Evolutionary conservation across 805 yeast species (phyloP), one percentile per base, ranked within the genome.

Genomic region (Teunomyces panamensis): DNA sequence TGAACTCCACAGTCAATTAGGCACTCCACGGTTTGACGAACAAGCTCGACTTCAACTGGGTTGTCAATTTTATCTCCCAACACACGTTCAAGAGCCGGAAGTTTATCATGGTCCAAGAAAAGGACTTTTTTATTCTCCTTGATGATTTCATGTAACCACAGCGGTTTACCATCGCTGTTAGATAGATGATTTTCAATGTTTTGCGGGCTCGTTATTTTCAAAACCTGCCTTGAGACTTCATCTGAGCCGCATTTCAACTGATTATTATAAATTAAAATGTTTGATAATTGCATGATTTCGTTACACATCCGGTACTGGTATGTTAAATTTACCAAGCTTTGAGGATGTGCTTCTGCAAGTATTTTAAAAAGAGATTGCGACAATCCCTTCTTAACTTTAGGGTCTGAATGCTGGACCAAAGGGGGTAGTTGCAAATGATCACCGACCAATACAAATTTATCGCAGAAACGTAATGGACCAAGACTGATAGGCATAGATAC

Each of bases 391-490:
- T 75, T 75, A 0, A 97, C 96, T 14, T 76, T 78, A 0, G 83
- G 78, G 56, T 81, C 81, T 0, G 65, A 65, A 45, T 71, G 68
- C 24, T 79, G 75, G 0, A 94, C 90, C 44, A 94, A 71, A 0
- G 99, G 99, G 2, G 97, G 95, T 24, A 94, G 71, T 64, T 94
- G 99, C 54, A 79, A 81, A 63, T 94, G 98, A 62, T 94, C 99
- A 8, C 99, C 99, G n/a, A 94, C 97, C 50, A 94, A 74, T 1
- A 94, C 77, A 62, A 92, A 94, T 63, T 79, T 87, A 39, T 85
- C 84, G 30, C 90, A 84, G 53, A 78, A 80, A 29, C 90, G 66
- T 42, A 94, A 64, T 0, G 99, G 98, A 0, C 98, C 99, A 27
- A 94, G 64, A 56, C 95, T 87, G 5, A 88, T 76, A 0, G 99